Evolutionary conservation across 441 rosid species (phyloP), one percentile per base, ranked within the genome.

Genomic region (Pelargonium fulgidum): DNA sequence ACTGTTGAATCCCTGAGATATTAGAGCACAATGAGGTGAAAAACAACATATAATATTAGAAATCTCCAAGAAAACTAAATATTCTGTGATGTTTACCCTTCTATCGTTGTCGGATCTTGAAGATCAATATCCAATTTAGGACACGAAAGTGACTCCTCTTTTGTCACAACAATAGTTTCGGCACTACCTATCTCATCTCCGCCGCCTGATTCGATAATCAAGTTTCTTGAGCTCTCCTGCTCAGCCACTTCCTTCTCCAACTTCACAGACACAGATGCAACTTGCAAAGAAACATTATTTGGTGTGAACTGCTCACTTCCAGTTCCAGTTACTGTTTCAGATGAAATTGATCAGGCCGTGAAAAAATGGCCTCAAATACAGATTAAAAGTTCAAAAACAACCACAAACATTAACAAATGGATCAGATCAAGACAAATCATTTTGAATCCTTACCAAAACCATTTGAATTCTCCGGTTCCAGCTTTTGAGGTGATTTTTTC

Each of bases 391-490:
- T 50, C 58, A 14, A 50, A 3, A 14, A 13, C 1, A 50, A 17
- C 58, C 58, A 50, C 17, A 5, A 50, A 50, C n/a, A 50, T 14
- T 19, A 3, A 50, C 58, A 50, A 14, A 50, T 50, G 19, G 58
- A 50, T 14, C 19, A 50, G 58, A 50, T 45, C 12, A n/a, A 45
- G 24, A 68, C 24, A 1, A 22, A 22, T 22, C 24, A 59, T 62
- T 81, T 75, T 0, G 67, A 42, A 54, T 80, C 77, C 17, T 71
- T 70, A 12, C 63, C 64, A 67, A 39, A 44, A 67, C 42, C 68
- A 42, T 73, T 74, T 47, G 54, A 76, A 68, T 85, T 83, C 64
- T 77, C 75, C 36, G 68, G 62, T 69, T 84, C 82, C 19, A 68
- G 76, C 66, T 73, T 54, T 41, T 63, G 62, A 0, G 44, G 4